Conservation (phyloP, 2,329 filamentous ascomycete genomes). For the Penicillium sp. region DNA sequence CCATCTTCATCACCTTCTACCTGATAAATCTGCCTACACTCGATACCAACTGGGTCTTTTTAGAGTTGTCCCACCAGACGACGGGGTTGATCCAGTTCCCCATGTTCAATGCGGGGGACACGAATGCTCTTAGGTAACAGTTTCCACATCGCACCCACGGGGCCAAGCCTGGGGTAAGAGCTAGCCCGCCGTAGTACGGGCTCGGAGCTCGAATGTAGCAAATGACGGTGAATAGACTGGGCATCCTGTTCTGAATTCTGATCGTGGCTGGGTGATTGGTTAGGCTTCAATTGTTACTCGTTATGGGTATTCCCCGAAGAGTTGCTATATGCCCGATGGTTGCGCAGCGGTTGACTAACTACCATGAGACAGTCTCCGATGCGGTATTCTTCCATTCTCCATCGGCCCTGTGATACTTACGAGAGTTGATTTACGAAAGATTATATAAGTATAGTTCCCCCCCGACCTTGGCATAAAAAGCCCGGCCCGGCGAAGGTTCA, state of each 20-base stretch:
- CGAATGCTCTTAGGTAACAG: slow-evolving; percentile 33
- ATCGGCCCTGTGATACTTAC: no score
- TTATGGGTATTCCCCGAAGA: not conserved
- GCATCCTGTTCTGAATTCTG: not conserved
- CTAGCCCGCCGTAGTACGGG: not conserved
- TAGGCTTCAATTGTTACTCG: not conserved
- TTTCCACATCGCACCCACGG: slow-evolving; percentile 25
- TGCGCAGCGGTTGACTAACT: not conserved
- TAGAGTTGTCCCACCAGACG: slow-evolving; percentile 20
- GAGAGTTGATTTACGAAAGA: no score
- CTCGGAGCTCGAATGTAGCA: not conserved
- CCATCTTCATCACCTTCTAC: not conserved
- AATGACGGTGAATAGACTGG: not conserved
- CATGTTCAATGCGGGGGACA: slow-evolving; percentile 28
- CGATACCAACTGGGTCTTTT: slow-evolving; percentile 8
- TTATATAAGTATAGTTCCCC: not conserved
- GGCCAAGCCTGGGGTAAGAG: slow-evolving; percentile 5
- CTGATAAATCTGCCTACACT: not conserved
- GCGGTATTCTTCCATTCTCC: not conserved
- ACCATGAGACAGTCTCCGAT: not conserved
- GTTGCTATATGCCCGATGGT: not conserved
- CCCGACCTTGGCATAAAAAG: not conserved
- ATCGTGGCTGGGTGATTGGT: not conserved
- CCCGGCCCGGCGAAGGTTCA: not conserved
- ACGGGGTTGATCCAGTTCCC: slow-evolving; percentile 10